These are phyloP conservation scores for Pseudevernia furfuracea DNA, from an alignment of 495 filamentous ascomycete genomes.

Conservation along the genomic window DNA sequence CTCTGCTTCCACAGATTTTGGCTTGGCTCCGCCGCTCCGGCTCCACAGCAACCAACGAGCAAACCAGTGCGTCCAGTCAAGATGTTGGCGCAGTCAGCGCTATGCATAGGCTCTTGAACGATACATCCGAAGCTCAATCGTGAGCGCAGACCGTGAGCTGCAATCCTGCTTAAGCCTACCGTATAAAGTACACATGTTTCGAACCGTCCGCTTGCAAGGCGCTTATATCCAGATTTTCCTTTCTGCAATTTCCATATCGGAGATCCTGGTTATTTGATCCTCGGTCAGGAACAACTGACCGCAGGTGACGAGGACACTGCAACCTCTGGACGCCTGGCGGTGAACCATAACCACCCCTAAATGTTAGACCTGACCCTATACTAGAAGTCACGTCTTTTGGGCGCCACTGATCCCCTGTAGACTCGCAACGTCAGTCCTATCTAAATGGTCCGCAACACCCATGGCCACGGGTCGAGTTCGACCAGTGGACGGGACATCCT, in stretches of 20 bases:
- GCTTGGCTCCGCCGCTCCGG: constrained; percentile 17
- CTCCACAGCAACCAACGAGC: background rate
- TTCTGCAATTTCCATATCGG: background rate
- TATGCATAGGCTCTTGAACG: constrained; percentile 11
- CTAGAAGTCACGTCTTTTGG: background rate
- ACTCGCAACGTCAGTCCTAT: background rate
- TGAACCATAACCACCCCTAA: background rate
- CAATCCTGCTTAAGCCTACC: background rate
- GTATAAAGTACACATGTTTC: background rate
- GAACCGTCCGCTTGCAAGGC: background rate
- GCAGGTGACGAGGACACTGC: background rate
- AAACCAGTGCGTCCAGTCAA: constrained; percentile 4
- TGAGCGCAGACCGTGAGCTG: background rate
- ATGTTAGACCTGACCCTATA: background rate
- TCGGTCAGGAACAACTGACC: background rate
- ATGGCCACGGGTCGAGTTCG: background rate
- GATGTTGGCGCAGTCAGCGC: constrained; percentile 10
- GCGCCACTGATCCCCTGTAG: background rate
- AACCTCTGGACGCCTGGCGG: background rate
- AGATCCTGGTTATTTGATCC: background rate
- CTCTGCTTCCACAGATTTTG: constrained; percentile 18
- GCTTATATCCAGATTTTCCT: background rate
- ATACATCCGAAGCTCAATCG: constrained; percentile 6
- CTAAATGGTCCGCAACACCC: background rate
- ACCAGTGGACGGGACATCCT: background rate